Base-by-base conservation (phyloP, 495 filamentous ascomycete genomes). In the Penicillium canescens region DNA sequence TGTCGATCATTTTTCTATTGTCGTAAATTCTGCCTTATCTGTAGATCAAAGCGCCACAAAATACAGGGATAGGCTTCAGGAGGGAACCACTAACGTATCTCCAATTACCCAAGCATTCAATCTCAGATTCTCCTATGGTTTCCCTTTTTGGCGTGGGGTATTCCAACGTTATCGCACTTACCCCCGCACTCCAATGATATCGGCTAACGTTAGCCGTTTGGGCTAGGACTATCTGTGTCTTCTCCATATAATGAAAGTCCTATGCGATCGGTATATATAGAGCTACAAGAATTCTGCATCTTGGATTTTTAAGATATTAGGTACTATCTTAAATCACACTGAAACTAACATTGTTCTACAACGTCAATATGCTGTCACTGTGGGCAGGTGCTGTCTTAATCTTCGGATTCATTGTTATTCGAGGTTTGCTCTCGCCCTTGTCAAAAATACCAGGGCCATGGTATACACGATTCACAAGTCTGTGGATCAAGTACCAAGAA, bases 401-500 rank as follows among this genome's bases (percentile, higher is more conserved):
- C 1, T 28, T 61, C 1, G 50, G 50, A 3, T 65, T 50, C 37
- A 26, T 46, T 14, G 4, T 62, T 10, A 7, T 20, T 13, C 40
- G 35, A 16, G 56, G 55, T 6, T 3, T 59, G 7, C 6, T 31
- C 12, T 62, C 51, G 26, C 59, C 56, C 13, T 53, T 57, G 10
- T 57, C 48, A 40, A 53, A 60, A 13, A 48, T 86, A 42, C 82
- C 83, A 0, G 84, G 84, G 0, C 81, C 83, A 1, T 73, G 63
- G 67, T 62, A 75, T 41, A 79, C 83, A 20, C 63, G 68, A 3
- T 76, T 82, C 52, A 85, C 80, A 1, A 78, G 80, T 13, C 46
- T 78, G 11, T 60, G 73, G 3, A 68, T 86, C 48, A 85, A 83
- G 42, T 83, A 74, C 50, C 75, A 85, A 53, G 82, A 85, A 54